Percentiles rank a stretch among this genome's conserved stretches.
Conservation (phyloP, 1,139 yeast genomes). For the Pichia sp. region DNA sequence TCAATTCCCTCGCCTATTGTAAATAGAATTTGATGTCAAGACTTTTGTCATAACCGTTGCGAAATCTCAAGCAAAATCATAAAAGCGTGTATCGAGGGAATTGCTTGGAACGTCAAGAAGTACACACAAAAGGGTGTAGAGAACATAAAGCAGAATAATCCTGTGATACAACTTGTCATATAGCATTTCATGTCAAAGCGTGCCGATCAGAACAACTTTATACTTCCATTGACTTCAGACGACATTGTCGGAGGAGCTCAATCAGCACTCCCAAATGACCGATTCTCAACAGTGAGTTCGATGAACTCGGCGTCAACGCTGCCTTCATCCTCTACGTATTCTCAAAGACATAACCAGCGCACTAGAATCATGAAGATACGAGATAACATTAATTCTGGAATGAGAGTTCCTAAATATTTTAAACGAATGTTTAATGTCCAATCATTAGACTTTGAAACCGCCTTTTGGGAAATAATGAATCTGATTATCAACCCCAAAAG, state of each 20-base stretch:
- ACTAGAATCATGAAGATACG: slow-evolving; percentile 16
- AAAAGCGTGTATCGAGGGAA: too few species aligned
- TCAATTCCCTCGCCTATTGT: too few species aligned
- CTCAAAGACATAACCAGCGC: slow-evolving; percentile 20
- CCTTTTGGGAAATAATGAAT: slow-evolving; percentile 82
- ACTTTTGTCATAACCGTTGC: too few species aligned
- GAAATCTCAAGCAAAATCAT: too few species aligned
- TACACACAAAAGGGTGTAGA: too few species aligned
- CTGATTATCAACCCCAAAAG: slow-evolving; percentile 68
- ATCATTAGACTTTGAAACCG: slow-evolving; percentile 84
- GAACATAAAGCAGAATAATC: too few species aligned
- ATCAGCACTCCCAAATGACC: slow-evolving; percentile 4
- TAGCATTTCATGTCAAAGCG: too few species aligned
- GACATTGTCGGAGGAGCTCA: slow-evolving; percentile 9
- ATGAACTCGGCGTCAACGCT: slow-evolving; percentile 21
- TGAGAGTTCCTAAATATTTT: slow-evolving; percentile 33
- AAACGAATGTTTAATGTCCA: slow-evolving; percentile 61
- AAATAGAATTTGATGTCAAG: too few species aligned
- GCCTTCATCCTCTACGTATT: slow-evolving; percentile 20
- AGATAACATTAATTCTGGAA: slow-evolving; percentile 16
- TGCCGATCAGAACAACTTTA: too few species aligned
- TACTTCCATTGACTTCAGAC: slow-evolving; percentile 13
- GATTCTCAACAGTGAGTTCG: slow-evolving; percentile 19
- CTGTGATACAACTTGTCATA: not conserved
- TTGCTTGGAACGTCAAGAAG: too few species aligned